These are phyloP conservation scores for Murraya koenigii DNA, from an alignment of 345 rosid genomes.

Conservation along the genomic window DNA sequence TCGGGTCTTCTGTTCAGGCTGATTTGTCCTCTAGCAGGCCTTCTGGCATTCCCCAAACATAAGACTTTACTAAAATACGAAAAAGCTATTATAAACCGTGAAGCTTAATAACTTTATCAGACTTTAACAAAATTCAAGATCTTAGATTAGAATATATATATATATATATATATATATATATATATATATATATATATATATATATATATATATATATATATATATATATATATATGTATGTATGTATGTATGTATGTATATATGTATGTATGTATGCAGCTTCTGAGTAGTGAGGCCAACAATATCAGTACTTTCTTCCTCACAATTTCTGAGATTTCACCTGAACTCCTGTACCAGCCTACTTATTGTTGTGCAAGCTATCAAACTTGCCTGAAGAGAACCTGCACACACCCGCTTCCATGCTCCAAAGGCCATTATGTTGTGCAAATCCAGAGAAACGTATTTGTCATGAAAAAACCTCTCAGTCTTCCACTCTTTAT, in stretches of 20 bases:
- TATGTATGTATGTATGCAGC: conserved; percentile 52
- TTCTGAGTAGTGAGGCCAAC: conserved; percentile 66
- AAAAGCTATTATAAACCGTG: too few relatives aligned
- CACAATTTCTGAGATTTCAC: conserved; percentile 63
- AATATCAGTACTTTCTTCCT: conserved; percentile 61
- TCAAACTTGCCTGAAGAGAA: conserved; percentile 60
- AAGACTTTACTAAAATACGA: too few relatives aligned
- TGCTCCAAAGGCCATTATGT: conserved; percentile 90
- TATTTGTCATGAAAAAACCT: conserved; percentile 54
- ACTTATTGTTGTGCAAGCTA: conserved; percentile 59
- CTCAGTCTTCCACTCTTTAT: conserved; percentile 76
- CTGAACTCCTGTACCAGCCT: conserved; percentile 77
- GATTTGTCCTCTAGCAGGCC: too few relatives aligned
- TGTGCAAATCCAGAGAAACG: conserved; percentile 54
- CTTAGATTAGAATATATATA: too few relatives aligned
- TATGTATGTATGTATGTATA: neutral
- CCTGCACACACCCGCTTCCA: conserved; percentile 84
- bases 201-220: conserved; percentile 16
- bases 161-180: conserved; percentile 16
- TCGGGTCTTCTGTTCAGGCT: too few relatives aligned
- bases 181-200: conserved; percentile 16
- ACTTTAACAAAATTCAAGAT: too few relatives aligned
- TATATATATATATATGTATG: conserved; percentile 21
- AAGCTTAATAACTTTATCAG: too few relatives aligned
- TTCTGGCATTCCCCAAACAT: too few relatives aligned